Conservation (phyloP, 139 green algal genomes). For the Chlamydomonas sp. region DNA sequence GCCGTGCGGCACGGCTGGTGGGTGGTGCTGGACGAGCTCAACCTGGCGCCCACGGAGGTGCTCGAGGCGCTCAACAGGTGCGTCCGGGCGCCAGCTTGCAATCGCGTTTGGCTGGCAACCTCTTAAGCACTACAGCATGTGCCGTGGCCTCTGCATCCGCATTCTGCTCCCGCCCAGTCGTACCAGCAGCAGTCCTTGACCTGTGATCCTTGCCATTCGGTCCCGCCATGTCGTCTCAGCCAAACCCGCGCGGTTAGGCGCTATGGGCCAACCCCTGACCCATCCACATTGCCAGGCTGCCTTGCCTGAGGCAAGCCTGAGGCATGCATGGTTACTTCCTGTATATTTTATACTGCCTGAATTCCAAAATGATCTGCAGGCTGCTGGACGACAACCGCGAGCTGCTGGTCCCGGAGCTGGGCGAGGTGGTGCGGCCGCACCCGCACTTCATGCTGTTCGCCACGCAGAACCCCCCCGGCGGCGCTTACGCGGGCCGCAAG, state of each 20-base stretch:
- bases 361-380: slow-evolving; percentile 45
- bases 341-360: neutral
- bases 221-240: no score
- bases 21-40: slow-evolving; percentile 99
- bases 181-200: no score
- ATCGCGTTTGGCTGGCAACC: no score
- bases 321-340: neutral
- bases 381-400: slow-evolving; percentile 99
- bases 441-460: slow-evolving; percentile 99
- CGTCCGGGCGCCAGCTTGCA: neutral
- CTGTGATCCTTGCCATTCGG: no score
- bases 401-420: slow-evolving; percentile 97
- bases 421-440: slow-evolving; percentile 93
- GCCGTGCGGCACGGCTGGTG: slow-evolving; percentile 92
- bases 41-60: slow-evolving; percentile 94
- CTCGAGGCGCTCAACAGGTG: slow-evolving; percentile 97
- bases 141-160: no score
- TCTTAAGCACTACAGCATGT: no score
- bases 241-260: no score
- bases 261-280: no score
- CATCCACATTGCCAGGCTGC: no score
- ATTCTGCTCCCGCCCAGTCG: no score
- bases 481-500: slow-evolving; percentile 86
- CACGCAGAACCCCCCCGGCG: slow-evolving; percentile 97
- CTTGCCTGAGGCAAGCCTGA: neutral